Percentiles rank a stretch among this genome's conserved stretches.
phyloP scores from a whole-genome alignment of 2,329 filamentous ascomycete genomes.

The Epichloe sibirici region DNA sequence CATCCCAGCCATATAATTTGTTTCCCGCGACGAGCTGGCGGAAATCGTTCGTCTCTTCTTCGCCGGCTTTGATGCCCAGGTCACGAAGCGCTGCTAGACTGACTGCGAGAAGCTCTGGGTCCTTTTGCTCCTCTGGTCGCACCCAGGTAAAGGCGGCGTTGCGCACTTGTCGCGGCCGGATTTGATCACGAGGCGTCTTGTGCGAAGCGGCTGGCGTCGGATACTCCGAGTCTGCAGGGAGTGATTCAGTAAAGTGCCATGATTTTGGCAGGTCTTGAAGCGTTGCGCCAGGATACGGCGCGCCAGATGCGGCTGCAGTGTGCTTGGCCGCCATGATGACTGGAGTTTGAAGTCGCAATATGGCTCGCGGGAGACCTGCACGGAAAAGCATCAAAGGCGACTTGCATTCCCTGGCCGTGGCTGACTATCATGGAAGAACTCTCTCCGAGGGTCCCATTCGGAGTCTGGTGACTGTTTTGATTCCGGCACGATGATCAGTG shows the following conservation, averaged over 20 bases:
- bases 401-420: neutral
- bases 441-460: neutral
- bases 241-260: slow-evolving; percentile 50
- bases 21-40: slow-evolving; percentile 69
- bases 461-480: neutral
- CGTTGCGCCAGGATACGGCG: slow-evolving; percentile 14
- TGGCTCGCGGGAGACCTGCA: slow-evolving; percentile 19
- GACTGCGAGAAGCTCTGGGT: slow-evolving; percentile 69
- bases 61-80: slow-evolving; percentile 59
- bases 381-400: slow-evolving; percentile 23
- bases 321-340: slow-evolving; percentile 21
- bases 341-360: slow-evolving; percentile 14
- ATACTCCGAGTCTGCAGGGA: slow-evolving; percentile 67
- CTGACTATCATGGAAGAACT: neutral
- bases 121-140: slow-evolving; percentile 58
- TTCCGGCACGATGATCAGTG: no score
- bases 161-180: slow-evolving; percentile 73
- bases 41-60: slow-evolving; percentile 63
- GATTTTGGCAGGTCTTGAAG: slow-evolving; percentile 49
- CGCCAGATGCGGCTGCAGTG: slow-evolving; percentile 15
- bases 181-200: slow-evolving; percentile 60
- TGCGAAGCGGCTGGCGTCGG: slow-evolving; percentile 75
- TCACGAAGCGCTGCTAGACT: slow-evolving; percentile 69
- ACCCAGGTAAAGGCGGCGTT: slow-evolving; percentile 85
- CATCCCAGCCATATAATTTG: slow-evolving; percentile 66